Conservation (phyloP, 2,329 filamentous ascomycete species). For the Talaromyces sp. region DNA sequence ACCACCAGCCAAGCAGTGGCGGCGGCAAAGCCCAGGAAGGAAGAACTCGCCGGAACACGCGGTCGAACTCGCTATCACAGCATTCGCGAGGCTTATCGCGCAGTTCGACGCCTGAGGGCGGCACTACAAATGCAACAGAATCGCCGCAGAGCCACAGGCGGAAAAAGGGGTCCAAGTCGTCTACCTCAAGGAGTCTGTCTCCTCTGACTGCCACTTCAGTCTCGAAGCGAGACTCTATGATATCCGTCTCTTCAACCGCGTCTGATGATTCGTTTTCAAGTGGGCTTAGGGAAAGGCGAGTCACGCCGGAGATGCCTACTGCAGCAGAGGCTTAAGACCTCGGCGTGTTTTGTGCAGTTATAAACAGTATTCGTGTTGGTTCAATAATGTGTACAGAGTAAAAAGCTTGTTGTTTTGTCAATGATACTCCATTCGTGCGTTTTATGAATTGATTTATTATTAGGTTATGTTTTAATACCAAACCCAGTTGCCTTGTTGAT, state of each 20-base stretch:
- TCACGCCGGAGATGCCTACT: conserved; percentile 8
- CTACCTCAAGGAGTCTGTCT: conserved; percentile 25
- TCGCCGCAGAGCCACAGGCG: conserved; percentile 21
- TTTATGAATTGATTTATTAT: background rate
- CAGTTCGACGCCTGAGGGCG: conserved; percentile 36
- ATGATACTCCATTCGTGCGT: background rate
- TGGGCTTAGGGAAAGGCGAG: conserved; percentile 20
- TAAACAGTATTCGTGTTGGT: background rate
- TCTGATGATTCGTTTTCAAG: conserved; percentile 30
- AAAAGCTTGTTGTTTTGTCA: background rate
- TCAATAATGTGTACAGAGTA: background rate
- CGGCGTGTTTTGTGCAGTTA: background rate
- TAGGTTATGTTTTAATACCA: background rate
- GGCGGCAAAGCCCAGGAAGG: conserved; percentile 23
- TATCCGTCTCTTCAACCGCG: conserved; percentile 25
- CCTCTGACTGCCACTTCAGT: conserved; percentile 32
- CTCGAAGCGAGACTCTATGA: conserved; percentile 31
- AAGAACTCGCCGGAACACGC: conserved; percentile 27
- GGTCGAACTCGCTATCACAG: conserved; percentile 36
- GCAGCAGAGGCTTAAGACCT: conserved; percentile 6
- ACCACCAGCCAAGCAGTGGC: conserved; percentile 21
- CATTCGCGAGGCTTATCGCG: conserved; percentile 34
- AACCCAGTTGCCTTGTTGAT: background rate
- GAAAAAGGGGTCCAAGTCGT: conserved; percentile 26
- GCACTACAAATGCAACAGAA: conserved; percentile 27